Base-by-base conservation (phyloP, 1,284 basidiomycete genomes). In the Jaminaea rosea region DNA sequence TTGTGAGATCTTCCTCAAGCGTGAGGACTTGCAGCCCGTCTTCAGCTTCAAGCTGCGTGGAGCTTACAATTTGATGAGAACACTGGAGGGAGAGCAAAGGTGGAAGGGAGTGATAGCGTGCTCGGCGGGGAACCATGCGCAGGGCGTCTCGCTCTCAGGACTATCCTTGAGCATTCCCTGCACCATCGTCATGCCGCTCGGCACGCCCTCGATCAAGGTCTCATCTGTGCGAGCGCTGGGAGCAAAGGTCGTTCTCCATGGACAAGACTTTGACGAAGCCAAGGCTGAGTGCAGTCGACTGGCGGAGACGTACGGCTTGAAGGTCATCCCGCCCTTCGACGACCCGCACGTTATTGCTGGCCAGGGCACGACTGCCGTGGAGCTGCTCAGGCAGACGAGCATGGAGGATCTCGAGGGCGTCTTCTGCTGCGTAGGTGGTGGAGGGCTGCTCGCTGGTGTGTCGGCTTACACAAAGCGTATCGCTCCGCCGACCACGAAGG, bases 21-120 rank as follows among this genome's bases (percentile, higher is more conserved):
- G 89, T 27, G 89, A 93, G 73, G 90, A 93, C 69, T 79, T 92
- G 6, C 94, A 98, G 56, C 89, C 96, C 60, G 94, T 99, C 15
- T 99, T 98, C 75, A 90, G 87, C 73, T 99, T 99, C 84, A 99
- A 99, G 55, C 58, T 72, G 17, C 58, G 94, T 7, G 94, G 94
- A 23, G 94, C 94, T 17, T 98, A 94, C 80, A 99, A 99, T 77
- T 88, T 97, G 75, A 99, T 99, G 94, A 88, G 88, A 5, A 83
- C 83, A 75, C 78, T 99, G 41, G 80, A 80, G 9, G 83, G 86
- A 23, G 88, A 91, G 54, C 91, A 97, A 66, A 82, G 91, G 60
- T 90, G 88, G 87, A 93, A 92, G 76, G 94, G 94, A 55, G 94
- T 99, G 61, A 81, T 98, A 53, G 97, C 94, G 36, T 99, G 93